phyloP scores from a whole-genome alignment of 768 basidiomycete species.

The Tylopilus sp. region DNA sequence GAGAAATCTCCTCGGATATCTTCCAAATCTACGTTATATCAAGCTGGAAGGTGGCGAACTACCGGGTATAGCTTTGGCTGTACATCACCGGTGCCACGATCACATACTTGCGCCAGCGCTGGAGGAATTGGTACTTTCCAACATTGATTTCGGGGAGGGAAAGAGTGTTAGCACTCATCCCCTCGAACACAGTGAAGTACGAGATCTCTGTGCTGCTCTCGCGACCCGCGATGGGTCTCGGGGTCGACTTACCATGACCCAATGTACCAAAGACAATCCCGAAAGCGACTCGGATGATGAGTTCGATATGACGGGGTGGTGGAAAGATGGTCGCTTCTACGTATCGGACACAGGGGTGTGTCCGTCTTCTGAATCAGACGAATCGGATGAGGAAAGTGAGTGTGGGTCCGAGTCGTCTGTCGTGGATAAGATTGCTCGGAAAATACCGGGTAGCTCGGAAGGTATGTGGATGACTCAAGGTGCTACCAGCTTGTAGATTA shows the following conservation, averaged over 20 bases:
- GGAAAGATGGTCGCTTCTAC: not conserved
- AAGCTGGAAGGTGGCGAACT: not conserved
- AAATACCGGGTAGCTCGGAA: no score
- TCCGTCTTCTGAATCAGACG: no score
- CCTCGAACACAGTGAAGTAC: not conserved
- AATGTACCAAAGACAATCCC: not conserved
- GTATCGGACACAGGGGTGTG: no score
- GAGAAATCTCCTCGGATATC: not conserved
- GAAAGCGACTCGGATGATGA: not conserved
- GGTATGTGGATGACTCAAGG: no score
- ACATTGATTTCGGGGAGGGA: not conserved
- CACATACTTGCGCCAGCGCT: not conserved
- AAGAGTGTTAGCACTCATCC: not conserved
- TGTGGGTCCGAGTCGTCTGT: no score
- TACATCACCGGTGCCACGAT: not conserved
- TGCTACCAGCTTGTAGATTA: no score
- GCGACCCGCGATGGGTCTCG: not conserved
- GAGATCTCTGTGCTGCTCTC: not conserved
- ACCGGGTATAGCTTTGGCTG: not conserved
- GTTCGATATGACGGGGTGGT: not conserved
- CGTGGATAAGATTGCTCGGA: no score
- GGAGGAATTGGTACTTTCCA: not conserved
- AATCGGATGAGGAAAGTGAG: no score
- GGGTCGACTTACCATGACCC: not conserved
- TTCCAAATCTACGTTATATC: conserved; percentile 1